Evolutionary conservation across 306 rosid genomes (phyloP).

Genomic region (Quercus wislizeni): DNA sequence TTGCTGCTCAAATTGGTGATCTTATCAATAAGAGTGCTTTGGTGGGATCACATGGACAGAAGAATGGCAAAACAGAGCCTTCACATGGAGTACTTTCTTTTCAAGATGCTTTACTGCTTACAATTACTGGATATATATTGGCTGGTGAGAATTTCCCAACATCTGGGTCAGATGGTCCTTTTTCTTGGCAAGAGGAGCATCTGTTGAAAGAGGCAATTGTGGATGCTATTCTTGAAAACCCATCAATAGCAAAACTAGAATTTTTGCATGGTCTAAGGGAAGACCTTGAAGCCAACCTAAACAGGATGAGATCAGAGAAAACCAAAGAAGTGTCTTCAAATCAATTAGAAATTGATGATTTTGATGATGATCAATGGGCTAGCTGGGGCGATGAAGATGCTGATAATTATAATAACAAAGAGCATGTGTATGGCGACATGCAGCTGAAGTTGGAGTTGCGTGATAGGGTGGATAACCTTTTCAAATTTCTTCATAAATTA

Average conservation of each 20-base stretch:
- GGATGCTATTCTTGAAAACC: conserved; percentile 83
- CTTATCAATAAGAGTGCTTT: conserved; percentile 76
- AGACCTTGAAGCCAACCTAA: conserved; percentile 70
- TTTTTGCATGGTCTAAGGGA: conserved; percentile 77
- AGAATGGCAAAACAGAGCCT: conserved; percentile 43
- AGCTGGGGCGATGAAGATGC: conserved; percentile 93
- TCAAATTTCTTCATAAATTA: conserved; percentile 83
- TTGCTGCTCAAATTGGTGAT: conserved; percentile 87
- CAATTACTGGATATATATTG: conserved; percentile 74
- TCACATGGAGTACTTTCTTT: conserved; percentile 65
- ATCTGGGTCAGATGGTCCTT: conserved; percentile 83
- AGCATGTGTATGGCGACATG: conserved; percentile 57
- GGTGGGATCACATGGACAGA: conserved; percentile 50
- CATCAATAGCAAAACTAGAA: conserved; percentile 61
- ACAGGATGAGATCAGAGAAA: conserved; percentile 52
- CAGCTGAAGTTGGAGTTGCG: conserved; percentile 95
- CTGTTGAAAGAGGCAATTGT: conserved; percentile 79
- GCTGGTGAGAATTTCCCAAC: conserved; percentile 93
- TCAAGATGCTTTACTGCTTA: conserved; percentile 78
- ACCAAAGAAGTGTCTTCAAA: conserved; percentile 34
- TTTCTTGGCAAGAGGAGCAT: conserved; percentile 97
- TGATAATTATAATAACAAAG: conserved; percentile 42
- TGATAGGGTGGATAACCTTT: conserved; percentile 77
- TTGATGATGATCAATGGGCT: conserved; percentile 92
- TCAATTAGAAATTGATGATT: conserved; percentile 54